Evolutionary conservation across 1,139 yeast genomes (phyloP), one percentile per base, ranked within the genome.

Genomic region (Debaryomycetaceae sp.): DNA sequence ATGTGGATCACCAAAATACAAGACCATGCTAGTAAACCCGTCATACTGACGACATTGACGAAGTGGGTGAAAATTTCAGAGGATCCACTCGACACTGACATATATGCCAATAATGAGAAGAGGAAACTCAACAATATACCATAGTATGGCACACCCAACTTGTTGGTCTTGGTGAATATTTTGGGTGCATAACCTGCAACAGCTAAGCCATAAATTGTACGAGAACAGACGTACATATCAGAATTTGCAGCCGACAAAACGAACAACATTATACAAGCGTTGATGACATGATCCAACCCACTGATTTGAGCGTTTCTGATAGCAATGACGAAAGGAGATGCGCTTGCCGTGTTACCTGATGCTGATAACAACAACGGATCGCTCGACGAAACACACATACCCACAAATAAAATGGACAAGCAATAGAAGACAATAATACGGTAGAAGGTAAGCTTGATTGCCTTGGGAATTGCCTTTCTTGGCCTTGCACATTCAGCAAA

Each of bases 401-500:
- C 91, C 54, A 86, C 66, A 55, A 85, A 70, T 54, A 85, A 78
- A 46, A 86, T 81, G 36, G 89, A 78, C 43, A 78, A 62, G 49
- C 85, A 59, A 74, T 86, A 87, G 59, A 87, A 87, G 43, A 87
- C 60, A 47, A 84, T 64, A 54, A 87, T 85, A 70, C 95, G 85
- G 75, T 80, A 85, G 61, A 87, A 81, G 24, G 90, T 86, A 62
- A 84, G 73, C 60, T 75, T 83, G 59, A 86, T 81, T 42, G 95
- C 95, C 62, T 79, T 81, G 56, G 93, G 93, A 53, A 87, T 83
- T 49, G 85, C 78, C 56, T 76, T 74, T 66, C 93, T 76, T 51
- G 95, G 95, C 62, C 86, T 80, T 53, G 77, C 73, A 48, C 90
- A 83, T 67, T 87, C 95, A 48, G 88, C 88, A 55, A 86, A 86